Evolutionary conservation across 805 yeast genomes (phyloP), one percentile per base, ranked within the genome.

Genomic region (Soucietia sequanensis): DNA sequence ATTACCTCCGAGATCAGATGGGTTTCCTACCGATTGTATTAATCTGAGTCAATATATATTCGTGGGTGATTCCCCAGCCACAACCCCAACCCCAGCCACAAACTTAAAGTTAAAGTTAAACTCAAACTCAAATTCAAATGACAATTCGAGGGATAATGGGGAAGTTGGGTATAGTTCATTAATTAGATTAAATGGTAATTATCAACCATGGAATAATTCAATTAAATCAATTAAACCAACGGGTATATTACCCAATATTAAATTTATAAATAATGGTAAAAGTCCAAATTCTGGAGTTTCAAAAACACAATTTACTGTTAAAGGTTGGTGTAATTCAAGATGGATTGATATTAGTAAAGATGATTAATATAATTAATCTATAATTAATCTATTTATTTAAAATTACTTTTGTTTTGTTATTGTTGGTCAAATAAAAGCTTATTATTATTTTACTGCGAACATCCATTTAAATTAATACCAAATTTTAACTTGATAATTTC

Each of bases 1-100:
- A 4, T 50, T 79, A 21, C 70, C 73, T 4, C 81, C 83, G 16
- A 58, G 82, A 28, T 38, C 42, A 2, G 84, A 78, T 43, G 39
- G 46, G 1, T 39, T 50, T 7, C 67, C 65, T 1, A 16, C 29
- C 6, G 17, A 25, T 10, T 24, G 35, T 15, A 47, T 63, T 9
- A 53, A 57, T 38, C 36, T 42, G 27, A 41, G 45, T n/a, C 29
- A 33, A 18, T 34, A 27, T 21, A 22, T 38, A 22, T n/a, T n/a
- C n/a, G 44, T 44, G 5, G 41, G 46, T 46, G 31, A 30, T 12
- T 13, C 32, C 17, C 16, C 27, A 14, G 16, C 31, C 35, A n/a
- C 15, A 20, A 13, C 29, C 18, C 9, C 34, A 23, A 29, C 22
- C n/a, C n/a, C n/a, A n/a, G 21, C 24, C 24, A 9, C 23, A 28